These are phyloP conservation scores for Endocladia muricata DNA, from an alignment of 31 red algal genomes.

Conservation along the genomic window DNA sequence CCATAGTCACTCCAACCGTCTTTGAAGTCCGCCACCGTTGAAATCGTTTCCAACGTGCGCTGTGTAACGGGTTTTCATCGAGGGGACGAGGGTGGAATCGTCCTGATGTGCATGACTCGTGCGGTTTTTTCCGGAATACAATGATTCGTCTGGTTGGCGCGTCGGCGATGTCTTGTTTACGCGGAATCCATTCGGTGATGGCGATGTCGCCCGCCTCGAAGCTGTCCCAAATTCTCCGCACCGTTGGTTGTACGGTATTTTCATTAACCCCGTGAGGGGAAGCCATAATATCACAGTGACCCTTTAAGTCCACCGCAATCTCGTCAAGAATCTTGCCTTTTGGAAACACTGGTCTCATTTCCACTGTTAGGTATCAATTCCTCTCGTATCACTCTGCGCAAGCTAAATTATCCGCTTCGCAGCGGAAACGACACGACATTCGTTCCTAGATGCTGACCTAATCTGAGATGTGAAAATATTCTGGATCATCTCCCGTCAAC, in stretches of 20 bases:
- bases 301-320: neutral
- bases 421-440: neutral
- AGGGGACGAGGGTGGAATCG: neutral
- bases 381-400: conserved; percentile 1
- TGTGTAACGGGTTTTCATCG: too few species aligned
- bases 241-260: neutral
- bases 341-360: neutral
- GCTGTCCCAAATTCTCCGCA: neutral
- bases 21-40: too few species aligned
- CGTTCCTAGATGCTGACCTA: neutral
- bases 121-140: neutral
- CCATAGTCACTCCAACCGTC: too few species aligned
- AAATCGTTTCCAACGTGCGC: too few species aligned
- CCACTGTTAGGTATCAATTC: neutral
- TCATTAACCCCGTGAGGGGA: neutral
- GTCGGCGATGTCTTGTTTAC: neutral
- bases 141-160: neutral
- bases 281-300: neutral
- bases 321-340: neutral
- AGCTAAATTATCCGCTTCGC: conserved; percentile 8
- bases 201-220: neutral
- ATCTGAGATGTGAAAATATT: neutral
- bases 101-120: neutral
- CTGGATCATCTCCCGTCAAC: neutral
- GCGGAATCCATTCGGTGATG: neutral